Conservation (phyloP, 1,284 basidiomycete species). For the Amylostereum chailletii region DNA sequence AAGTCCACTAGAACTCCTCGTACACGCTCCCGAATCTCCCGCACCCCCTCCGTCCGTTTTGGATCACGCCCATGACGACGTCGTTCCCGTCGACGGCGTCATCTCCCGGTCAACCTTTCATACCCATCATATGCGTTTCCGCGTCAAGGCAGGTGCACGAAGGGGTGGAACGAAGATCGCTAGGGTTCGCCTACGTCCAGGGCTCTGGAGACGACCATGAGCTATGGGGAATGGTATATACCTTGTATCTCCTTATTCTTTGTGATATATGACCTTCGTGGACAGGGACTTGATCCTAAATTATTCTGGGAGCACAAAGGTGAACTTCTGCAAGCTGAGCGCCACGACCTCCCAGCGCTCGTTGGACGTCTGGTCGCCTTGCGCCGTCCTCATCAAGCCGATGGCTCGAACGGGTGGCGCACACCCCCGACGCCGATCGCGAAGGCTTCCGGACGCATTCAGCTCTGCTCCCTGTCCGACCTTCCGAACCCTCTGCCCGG, state of each 20-base stretch:
- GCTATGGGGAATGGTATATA: slow-evolving; percentile 67
- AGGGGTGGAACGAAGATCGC: slow-evolving; percentile 45
- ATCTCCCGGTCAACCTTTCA: slow-evolving; percentile 25
- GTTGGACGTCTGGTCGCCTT: slow-evolving; percentile 34
- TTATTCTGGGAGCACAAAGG: slow-evolving; percentile 62
- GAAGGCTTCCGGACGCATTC: slow-evolving; percentile 16
- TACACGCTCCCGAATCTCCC: slow-evolving; percentile 39
- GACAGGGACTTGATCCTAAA: slow-evolving; percentile 61
- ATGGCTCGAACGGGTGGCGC: slow-evolving; percentile 9
- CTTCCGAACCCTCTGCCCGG: slow-evolving; percentile 15
- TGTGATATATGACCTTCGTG: background rate
- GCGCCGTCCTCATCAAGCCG: no score
- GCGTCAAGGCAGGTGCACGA: slow-evolving; percentile 62
- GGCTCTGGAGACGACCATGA: slow-evolving; percentile 90
- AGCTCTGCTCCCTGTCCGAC: slow-evolving; percentile 16
- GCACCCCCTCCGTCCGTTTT: slow-evolving; percentile 55
- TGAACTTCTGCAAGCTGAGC: slow-evolving; percentile 35
- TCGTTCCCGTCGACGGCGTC: slow-evolving; percentile 30
- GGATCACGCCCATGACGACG: slow-evolving; percentile 53
- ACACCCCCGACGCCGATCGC: slow-evolving; percentile 16
- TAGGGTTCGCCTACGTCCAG: slow-evolving; percentile 75
- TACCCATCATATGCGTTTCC: slow-evolving; percentile 71
- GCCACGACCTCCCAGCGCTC: slow-evolving; percentile 39
- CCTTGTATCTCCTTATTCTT: background rate
- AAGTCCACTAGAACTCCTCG: slow-evolving; percentile 34